phyloP scores from a whole-genome alignment of 2,329 filamentous ascomycete genomes.

The Leptographium wingfieldii region DNA sequence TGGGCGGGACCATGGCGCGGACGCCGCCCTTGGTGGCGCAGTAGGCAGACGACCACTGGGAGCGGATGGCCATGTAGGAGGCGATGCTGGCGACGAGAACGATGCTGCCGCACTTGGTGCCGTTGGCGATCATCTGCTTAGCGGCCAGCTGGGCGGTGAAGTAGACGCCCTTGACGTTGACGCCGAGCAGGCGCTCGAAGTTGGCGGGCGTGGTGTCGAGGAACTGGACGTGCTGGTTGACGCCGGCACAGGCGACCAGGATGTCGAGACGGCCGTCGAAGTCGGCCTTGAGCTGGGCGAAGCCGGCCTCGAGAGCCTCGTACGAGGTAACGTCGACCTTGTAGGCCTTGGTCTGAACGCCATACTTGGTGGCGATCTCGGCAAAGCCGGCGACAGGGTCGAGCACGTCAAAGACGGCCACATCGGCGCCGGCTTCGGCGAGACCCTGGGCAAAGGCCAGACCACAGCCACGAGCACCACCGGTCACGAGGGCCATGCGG shows the following conservation, averaged over 20 bases:
- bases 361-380: slow-evolving; percentile 1
- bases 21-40: slow-evolving; percentile 56
- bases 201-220: slow-evolving; percentile 9
- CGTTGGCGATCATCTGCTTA: slow-evolving; percentile 19
- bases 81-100: slow-evolving; percentile 46
- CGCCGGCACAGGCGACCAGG: slow-evolving; percentile 11
- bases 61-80: slow-evolving; percentile 39
- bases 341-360: slow-evolving; percentile 8
- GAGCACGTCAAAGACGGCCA: slow-evolving; percentile 10
- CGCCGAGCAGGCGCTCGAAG: slow-evolving; percentile 5
- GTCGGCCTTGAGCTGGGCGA: slow-evolving; percentile 4
- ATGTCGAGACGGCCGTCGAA: slow-evolving; percentile 10
- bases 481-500: slow-evolving; percentile 57
- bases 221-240: slow-evolving; percentile 10
- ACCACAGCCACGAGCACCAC: slow-evolving; percentile 60
- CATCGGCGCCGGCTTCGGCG: slow-evolving; percentile 52
- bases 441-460: slow-evolving; percentile 61
- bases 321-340: slow-evolving; percentile 7
- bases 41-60: slow-evolving; percentile 53
- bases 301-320: neutral
- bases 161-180: slow-evolving; percentile 10
- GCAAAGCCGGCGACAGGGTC: neutral
- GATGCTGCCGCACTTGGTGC: slow-evolving; percentile 34
- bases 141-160: slow-evolving; percentile 23
- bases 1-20: slow-evolving; percentile 47